Conservation (phyloP, 495 filamentous ascomycete genomes). For the Pseudevernia furfuracea region DNA sequence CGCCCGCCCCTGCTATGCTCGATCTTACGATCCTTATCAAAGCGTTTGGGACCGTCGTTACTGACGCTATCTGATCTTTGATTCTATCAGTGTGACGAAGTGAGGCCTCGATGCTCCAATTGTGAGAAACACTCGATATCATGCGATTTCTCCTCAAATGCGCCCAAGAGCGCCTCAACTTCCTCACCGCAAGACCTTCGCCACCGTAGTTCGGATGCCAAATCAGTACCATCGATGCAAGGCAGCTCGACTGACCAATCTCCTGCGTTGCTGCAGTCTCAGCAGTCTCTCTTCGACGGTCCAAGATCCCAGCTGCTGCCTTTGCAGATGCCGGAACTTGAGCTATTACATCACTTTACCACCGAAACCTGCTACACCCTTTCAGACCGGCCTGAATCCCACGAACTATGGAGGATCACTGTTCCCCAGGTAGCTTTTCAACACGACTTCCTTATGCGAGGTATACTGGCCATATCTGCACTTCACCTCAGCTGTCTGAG, state of each 20-base stretch:
- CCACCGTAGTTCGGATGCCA: conserved; percentile 29
- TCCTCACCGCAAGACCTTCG: conserved; percentile 14
- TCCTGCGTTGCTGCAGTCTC: conserved; percentile 13
- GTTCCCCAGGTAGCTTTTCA: conserved; percentile 38
- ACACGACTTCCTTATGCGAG: conserved; percentile 41
- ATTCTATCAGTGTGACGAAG: conserved; percentile 22
- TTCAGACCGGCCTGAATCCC: conserved; percentile 24
- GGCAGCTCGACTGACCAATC: conserved; percentile 9
- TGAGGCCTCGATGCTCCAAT: conserved; percentile 30
- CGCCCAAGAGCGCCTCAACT: conserved; percentile 11
- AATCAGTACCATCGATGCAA: conserved; percentile 21
- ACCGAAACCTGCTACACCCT: conserved; percentile 34
- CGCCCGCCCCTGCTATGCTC: conserved; percentile 4
- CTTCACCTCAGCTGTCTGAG: conserved; percentile 38
- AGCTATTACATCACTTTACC: conserved; percentile 37
- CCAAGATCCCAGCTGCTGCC: conserved; percentile 29
- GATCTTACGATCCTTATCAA: not conserved
- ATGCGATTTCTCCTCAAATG: conserved; percentile 29
- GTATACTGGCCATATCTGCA: conserved; percentile 39
- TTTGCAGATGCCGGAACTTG: conserved; percentile 29
- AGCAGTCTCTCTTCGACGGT: conserved; percentile 17
- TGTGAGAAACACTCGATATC: conserved; percentile 33
- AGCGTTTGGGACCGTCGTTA: not conserved
- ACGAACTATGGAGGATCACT: conserved; percentile 35
- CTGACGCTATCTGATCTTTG: conserved; percentile 7